Conservation (phyloP, 306 rosid genomes). For the Citrullus mucosospermus region DNA sequence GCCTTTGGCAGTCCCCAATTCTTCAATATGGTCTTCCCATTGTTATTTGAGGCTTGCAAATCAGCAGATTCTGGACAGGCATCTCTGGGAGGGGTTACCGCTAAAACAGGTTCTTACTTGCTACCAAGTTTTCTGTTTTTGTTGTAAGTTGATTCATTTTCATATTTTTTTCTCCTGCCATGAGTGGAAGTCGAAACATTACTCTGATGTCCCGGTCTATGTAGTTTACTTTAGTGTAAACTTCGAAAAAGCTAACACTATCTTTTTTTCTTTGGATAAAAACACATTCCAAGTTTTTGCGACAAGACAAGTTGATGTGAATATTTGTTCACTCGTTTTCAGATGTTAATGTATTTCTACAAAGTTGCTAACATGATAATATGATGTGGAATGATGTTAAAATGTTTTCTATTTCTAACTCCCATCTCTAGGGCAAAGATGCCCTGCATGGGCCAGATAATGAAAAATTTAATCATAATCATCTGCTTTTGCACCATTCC, state of each 20-base stretch:
- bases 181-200: not conserved
- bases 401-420: not conserved
- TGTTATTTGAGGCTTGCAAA: slow-evolving; percentile 50
- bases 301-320: not conserved
- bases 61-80: slow-evolving; percentile 35
- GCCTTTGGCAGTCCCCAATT: slow-evolving; percentile 75
- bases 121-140: not conserved
- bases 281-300: not conserved
- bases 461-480: not conserved
- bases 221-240: not conserved
- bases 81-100: slow-evolving; percentile 29
- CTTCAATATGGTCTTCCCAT: slow-evolving; percentile 54
- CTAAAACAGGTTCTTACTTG: slow-evolving; percentile 47
- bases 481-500: not conserved
- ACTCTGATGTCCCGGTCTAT: not conserved
- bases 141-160: not conserved
- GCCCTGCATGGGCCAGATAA: not conserved
- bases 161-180: not conserved
- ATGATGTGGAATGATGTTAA: not conserved
- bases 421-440: not conserved
- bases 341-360: not conserved
- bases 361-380: not conserved
- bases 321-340: not conserved
- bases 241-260: no score
- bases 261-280: not conserved